A percentile compares a stretch with the other conserved stretches of the same genome.
phyloP scores from a whole-genome alignment of 1,139 yeast species.

The Arxiozyma heterogenica region DNA sequence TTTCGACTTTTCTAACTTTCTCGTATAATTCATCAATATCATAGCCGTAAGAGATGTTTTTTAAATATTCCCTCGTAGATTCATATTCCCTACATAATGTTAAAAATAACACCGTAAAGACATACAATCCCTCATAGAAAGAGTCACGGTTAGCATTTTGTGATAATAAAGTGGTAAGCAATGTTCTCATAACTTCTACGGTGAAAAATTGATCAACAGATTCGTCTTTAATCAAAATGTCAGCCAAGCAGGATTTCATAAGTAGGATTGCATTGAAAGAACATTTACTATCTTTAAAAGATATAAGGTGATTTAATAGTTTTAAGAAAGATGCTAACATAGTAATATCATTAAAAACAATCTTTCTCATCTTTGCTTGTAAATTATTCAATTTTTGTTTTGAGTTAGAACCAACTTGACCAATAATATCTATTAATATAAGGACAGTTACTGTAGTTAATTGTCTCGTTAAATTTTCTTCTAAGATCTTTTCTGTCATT shows the following conservation, averaged over 20 bases:
- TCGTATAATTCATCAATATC: conserved; percentile 46
- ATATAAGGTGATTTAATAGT: conserved; percentile 65
- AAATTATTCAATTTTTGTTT: conserved; percentile 38
- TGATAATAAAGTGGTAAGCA: conserved; percentile 51
- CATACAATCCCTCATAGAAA: conserved; percentile 83
- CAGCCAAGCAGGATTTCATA: conserved; percentile 55
- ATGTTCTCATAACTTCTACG: conserved; percentile 38
- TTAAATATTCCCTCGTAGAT: conserved; percentile 34
- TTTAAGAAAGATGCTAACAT: conserved; percentile 74
- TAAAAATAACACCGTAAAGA: conserved; percentile 71
- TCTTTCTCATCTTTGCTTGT: conserved; percentile 54
- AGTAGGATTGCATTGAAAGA: conserved; percentile 82
- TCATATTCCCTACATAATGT: conserved; percentile 50
- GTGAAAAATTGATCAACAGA: conserved; percentile 74
- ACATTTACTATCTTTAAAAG: conserved; percentile 83
- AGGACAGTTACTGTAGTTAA: conserved; percentile 90
- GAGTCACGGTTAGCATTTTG: conserved; percentile 80
- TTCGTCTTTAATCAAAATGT: conserved; percentile 57
- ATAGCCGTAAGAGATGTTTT: conserved; percentile 35
- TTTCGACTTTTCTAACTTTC: conserved; percentile 51
- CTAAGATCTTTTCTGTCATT: conserved; percentile 96
- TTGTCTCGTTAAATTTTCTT: conserved; percentile 87
- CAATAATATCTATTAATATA: conserved; percentile 76
- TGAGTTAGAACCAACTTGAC: conserved; percentile 42
- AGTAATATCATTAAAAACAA: conserved; percentile 55